These are phyloP conservation scores for Fusarium algeriense DNA, from an alignment of 2,329 filamentous ascomycete genomes.

Conservation along the genomic window DNA sequence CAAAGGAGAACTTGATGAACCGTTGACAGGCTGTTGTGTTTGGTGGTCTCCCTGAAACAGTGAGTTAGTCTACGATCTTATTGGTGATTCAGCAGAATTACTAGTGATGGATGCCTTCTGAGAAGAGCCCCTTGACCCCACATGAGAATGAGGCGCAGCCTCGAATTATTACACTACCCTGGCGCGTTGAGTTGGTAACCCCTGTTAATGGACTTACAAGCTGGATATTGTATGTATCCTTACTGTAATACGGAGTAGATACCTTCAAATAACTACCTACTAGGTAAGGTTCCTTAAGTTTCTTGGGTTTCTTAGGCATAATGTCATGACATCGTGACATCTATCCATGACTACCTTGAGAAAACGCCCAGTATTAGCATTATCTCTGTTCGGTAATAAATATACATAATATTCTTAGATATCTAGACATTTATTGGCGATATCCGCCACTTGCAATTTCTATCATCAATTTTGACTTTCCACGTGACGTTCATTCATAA, in stretches of 20 bases:
- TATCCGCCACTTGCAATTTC: background rate
- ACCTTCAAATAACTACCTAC: too few relatives aligned
- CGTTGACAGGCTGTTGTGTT: slow-evolving; percentile 29
- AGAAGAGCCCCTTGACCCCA: slow-evolving; percentile 33
- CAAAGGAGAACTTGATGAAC: slow-evolving; percentile 24
- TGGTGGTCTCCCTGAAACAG: slow-evolving; percentile 26
- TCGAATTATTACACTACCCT: background rate
- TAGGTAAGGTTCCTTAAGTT: too few relatives aligned
- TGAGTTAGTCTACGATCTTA: slow-evolving; percentile 23
- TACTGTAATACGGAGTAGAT: too few relatives aligned
- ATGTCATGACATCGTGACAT: background rate
- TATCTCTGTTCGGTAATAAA: too few relatives aligned
- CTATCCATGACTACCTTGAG: background rate
- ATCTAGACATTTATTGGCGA: too few relatives aligned
- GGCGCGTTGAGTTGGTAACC: slow-evolving; percentile 12
- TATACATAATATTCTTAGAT: too few relatives aligned
- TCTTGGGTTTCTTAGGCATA: too few relatives aligned
- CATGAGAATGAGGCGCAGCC: slow-evolving; percentile 39
- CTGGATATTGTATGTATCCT: background rate
- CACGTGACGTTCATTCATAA: slow-evolving; percentile 36
- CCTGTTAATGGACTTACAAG: background rate
- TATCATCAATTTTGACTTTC: background rate
- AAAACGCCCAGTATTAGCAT: too few relatives aligned
- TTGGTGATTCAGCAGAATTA: slow-evolving; percentile 32
- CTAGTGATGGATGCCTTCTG: slow-evolving; percentile 6